Evolutionary conservation across 495 filamentous ascomycete species (phyloP).

Genomic region (Penicillium canescens): DNA sequence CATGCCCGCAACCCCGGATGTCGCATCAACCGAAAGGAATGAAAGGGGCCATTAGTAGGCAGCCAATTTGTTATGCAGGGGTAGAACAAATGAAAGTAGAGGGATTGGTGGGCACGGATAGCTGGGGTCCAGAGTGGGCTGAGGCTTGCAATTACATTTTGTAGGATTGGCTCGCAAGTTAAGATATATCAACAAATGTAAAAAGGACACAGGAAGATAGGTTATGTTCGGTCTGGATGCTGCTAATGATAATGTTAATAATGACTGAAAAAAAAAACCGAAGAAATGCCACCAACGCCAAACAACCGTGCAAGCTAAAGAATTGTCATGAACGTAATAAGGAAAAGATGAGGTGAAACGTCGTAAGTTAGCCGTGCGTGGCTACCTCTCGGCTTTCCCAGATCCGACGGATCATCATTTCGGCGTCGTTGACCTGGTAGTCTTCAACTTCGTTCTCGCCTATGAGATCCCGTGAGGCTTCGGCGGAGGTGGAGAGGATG

Average conservation of each 20-base stretch:
- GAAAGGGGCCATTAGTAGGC: constrained; percentile 2
- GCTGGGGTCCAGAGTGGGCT: neutral
- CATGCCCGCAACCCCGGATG: constrained; percentile 2
- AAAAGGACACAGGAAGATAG: neutral
- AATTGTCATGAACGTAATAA: constrained; percentile 14
- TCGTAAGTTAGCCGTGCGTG: constrained; percentile 28
- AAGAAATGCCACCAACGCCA: constrained; percentile 7
- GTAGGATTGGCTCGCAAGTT: constrained; percentile 1
- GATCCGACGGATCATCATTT: constrained; percentile 49
- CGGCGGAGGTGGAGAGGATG: constrained; percentile 44
- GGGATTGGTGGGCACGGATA: neutral
- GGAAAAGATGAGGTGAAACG: constrained; percentile 1
- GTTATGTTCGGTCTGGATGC: constrained; percentile 6
- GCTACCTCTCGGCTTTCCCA: constrained; percentile 51
- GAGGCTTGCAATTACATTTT: neutral
- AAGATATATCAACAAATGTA: constrained; percentile 1
- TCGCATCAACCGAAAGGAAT: constrained; percentile 5
- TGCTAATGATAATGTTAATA: neutral
- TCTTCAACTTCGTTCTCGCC: constrained; percentile 30
- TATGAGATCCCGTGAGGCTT: constrained; percentile 22
- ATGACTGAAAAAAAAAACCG: neutral
- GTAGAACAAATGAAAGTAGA: neutral
- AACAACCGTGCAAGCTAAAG: constrained; percentile 5
- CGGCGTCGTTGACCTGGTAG: constrained; percentile 28
- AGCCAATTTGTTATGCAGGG: neutral